A percentile compares a stretch with the other conserved stretches of the same genome.
These are phyloP conservation scores for Coemansia sp. DNA, from an alignment of 192 early-diverging fungal species.

Conservation along the genomic window DNA sequence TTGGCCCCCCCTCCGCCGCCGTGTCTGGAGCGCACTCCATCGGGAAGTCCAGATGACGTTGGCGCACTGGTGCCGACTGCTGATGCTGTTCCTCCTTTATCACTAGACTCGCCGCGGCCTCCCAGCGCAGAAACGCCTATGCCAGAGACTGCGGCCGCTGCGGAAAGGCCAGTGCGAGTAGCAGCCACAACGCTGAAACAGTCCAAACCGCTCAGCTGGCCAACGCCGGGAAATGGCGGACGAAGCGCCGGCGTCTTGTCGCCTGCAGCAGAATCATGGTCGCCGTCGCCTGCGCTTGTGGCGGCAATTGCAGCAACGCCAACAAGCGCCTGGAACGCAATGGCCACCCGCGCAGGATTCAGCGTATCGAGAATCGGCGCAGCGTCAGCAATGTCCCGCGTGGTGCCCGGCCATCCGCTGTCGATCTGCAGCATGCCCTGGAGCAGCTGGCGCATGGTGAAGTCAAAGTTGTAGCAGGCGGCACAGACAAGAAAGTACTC, in stretches of 20 bases:
- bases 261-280: background rate
- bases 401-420: slow-evolving; percentile 52
- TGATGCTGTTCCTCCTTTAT: background rate
- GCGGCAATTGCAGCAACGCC: slow-evolving; percentile 42
- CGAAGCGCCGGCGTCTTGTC: slow-evolving; percentile 8
- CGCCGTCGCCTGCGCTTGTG: background rate
- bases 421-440: slow-evolving; percentile 51
- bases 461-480: slow-evolving; percentile 57
- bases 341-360: slow-evolving; percentile 44
- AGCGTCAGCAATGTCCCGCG: slow-evolving; percentile 36
- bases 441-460: slow-evolving; percentile 43
- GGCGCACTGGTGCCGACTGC: background rate
- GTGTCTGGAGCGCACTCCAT: background rate
- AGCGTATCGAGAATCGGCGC: slow-evolving; percentile 48
- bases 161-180: background rate
- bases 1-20: background rate
- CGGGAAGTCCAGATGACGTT: background rate
- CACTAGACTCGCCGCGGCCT: background rate
- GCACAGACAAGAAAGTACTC: slow-evolving; percentile 54
- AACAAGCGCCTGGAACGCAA: slow-evolving; percentile 50
- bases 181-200: slow-evolving; percentile 14
- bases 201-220: slow-evolving; percentile 48
- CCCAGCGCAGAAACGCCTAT: background rate
- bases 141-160: background rate
- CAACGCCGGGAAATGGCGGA: slow-evolving; percentile 45